A percentile compares a stretch with the other conserved stretches of the same genome.
Evolutionary conservation across 441 rosid species (phyloP).

Genomic region (Populus hybrid): DNA sequence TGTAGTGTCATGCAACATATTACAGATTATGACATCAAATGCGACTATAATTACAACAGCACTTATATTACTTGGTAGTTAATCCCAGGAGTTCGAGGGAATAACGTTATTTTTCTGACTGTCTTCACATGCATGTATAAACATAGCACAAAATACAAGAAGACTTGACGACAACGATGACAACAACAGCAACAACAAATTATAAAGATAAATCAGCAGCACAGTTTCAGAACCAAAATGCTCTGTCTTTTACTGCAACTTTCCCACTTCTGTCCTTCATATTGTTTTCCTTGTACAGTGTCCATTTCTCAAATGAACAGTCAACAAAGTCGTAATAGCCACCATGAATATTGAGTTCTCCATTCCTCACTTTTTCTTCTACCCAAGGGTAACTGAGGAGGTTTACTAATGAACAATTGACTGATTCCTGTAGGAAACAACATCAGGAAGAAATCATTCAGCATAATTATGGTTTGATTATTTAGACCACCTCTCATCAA

Average conservation of each 20-base stretch:
- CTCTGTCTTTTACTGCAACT: constrained; percentile 45
- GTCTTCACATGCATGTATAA: neutral
- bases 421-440: constrained; percentile 52
- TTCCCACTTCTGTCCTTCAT: constrained; percentile 24
- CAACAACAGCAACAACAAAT: neutral
- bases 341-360: constrained; percentile 66
- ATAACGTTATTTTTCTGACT: neutral
- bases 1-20: neutral
- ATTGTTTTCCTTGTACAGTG: constrained; percentile 47
- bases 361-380: constrained; percentile 67
- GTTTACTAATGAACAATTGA: constrained; percentile 61
- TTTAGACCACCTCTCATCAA: neutral
- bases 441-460: neutral
- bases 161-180: neutral
- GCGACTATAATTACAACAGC: neutral
- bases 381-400: constrained; percentile 93
- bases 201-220: neutral
- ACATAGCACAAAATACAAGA: constrained; percentile 2
- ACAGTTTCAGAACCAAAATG: constrained; percentile 53
- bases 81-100: neutral
- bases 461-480: neutral
- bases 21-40: neutral
- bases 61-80: neutral
- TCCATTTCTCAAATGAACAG: constrained; percentile 94
- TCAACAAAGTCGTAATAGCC: constrained; percentile 80